A percentile compares a stretch with the other conserved stretches of the same genome.
phyloP scores from a whole-genome alignment of 2,329 filamentous ascomycete species.

The Exophiala sp. region DNA sequence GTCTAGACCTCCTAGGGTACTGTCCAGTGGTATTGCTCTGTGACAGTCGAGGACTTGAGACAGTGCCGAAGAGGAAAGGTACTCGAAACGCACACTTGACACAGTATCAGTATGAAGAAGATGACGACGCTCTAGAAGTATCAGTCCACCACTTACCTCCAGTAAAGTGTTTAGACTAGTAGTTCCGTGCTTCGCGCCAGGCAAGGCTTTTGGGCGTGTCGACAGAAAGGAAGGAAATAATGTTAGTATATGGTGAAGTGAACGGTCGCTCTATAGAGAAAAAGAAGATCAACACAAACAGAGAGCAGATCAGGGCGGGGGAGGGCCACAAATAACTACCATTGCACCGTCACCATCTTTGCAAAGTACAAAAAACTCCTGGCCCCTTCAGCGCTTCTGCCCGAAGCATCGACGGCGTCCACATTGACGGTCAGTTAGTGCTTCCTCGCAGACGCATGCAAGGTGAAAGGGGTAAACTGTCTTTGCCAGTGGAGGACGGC shows the following conservation, averaged over 20 bases:
- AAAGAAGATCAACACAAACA: constrained; percentile 16
- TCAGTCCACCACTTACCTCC: constrained; percentile 11
- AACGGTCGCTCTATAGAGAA: not conserved
- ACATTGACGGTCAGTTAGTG: not conserved
- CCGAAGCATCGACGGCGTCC: not conserved
- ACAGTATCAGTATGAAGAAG: constrained; percentile 21
- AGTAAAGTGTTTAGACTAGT: not conserved
- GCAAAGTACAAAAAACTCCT: not conserved
- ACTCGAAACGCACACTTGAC: constrained; percentile 21
- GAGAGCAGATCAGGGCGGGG: constrained; percentile 12
- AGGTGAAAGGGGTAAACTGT: constrained; percentile 13
- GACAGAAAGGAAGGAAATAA: constrained; percentile 5
- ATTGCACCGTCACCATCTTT: not conserved
- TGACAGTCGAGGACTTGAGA: constrained; percentile 6
- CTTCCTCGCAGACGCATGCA: constrained; percentile 5
- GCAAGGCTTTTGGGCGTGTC: constrained; percentile 10
- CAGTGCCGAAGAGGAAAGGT: constrained; percentile 5
- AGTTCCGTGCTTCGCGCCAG: constrained; percentile 10
- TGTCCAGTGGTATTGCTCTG: constrained; percentile 11
- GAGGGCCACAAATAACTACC: constrained; percentile 8
- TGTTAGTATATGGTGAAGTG: not conserved
- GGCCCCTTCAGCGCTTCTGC: constrained; percentile 11
- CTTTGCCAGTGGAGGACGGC: not conserved
- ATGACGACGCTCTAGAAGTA: constrained; percentile 5
- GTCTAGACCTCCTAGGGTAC: constrained; percentile 6